phyloP scores from a whole-genome alignment of 352 stramenopile genomes.

The Phytopythium aichiense region DNA sequence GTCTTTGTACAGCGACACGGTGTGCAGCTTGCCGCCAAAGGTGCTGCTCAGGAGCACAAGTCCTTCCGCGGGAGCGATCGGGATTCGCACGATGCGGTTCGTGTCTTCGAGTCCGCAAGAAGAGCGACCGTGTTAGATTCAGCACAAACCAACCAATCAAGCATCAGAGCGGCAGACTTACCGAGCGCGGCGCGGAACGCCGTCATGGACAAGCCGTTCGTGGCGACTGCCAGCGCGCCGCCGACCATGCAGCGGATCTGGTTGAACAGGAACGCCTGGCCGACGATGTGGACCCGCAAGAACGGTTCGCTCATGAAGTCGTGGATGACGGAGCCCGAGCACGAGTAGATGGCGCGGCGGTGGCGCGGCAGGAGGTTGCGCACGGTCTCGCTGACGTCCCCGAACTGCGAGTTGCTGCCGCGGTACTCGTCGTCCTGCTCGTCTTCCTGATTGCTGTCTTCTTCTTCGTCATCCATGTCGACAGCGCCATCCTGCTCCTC shows the following conservation, averaged over 20 bases:
- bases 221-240: slow-evolving; percentile 76
- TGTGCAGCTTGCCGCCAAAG: slow-evolving; percentile 78
- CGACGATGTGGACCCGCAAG: slow-evolving; percentile 76
- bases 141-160: slow-evolving; percentile 1
- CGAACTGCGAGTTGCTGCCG: slow-evolving; percentile 32
- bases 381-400: slow-evolving; percentile 26
- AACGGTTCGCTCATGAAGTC: slow-evolving; percentile 61
- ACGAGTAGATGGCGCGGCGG: slow-evolving; percentile 76
- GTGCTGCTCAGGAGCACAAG: slow-evolving; percentile 81
- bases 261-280: slow-evolving; percentile 84
- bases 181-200: slow-evolving; percentile 71
- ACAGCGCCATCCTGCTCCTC: slow-evolving; percentile 10
- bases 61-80: slow-evolving; percentile 84
- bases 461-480: slow-evolving; percentile 10
- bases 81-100: slow-evolving; percentile 79
- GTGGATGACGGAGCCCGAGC: slow-evolving; percentile 49
- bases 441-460: slow-evolving; percentile 9
- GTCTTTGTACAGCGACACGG: slow-evolving; percentile 69
- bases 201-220: slow-evolving; percentile 56
- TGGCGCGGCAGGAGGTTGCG: slow-evolving; percentile 64
- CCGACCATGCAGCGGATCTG: slow-evolving; percentile 92
- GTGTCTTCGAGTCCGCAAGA: slow-evolving; percentile 29
- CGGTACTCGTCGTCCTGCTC: slow-evolving; percentile 14
- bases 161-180: slow-evolving; percentile 20
- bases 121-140: background rate